Percentiles rank a stretch among this genome's conserved stretches.
These are phyloP conservation scores for Fabrea salina DNA, from an alignment of 169 alveolate species.

Conservation along the genomic window DNA sequence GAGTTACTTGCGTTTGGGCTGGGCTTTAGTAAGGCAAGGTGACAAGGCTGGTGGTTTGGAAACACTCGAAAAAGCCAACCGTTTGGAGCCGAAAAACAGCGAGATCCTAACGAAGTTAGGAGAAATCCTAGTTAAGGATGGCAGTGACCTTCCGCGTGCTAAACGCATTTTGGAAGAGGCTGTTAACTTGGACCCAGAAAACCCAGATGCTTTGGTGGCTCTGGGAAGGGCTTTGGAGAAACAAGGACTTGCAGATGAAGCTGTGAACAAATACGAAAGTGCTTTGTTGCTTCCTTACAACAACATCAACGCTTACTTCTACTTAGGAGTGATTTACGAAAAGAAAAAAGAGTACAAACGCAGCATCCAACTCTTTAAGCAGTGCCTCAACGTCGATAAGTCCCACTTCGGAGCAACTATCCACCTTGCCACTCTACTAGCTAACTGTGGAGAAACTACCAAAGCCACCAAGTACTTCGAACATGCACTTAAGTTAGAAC, in stretches of 20 bases:
- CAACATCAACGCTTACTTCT: slow-evolving; percentile 58
- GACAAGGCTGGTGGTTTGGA: slow-evolving; percentile 36
- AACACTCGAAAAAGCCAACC: slow-evolving; percentile 25
- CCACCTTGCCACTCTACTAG: slow-evolving; percentile 67
- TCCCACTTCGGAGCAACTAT: slow-evolving; percentile 69
- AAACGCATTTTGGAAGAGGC: neutral
- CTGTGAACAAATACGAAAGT: slow-evolving; percentile 46
- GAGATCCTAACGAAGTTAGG: slow-evolving; percentile 48
- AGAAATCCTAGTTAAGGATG: slow-evolving; percentile 37
- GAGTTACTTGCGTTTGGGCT: slow-evolving; percentile 46
- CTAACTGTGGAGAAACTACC: slow-evolving; percentile 58
- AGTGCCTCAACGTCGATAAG: slow-evolving; percentile 45
- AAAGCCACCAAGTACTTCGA: slow-evolving; percentile 72
- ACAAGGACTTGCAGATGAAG: slow-evolving; percentile 55
- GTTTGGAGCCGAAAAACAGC: slow-evolving; percentile 3
- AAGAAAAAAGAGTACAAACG: slow-evolving; percentile 62
- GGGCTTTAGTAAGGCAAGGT: slow-evolving; percentile 41
- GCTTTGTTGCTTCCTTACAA: slow-evolving; percentile 57
- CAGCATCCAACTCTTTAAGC: slow-evolving; percentile 54
- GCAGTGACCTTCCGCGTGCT: slow-evolving; percentile 1
- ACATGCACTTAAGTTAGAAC: slow-evolving; percentile 68
- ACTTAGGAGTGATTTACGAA: slow-evolving; percentile 63
- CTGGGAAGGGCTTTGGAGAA: slow-evolving; percentile 70
- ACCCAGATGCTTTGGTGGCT: slow-evolving; percentile 68
- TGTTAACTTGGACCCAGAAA: slow-evolving; percentile 44